A percentile compares a stretch with the other conserved stretches of the same genome.
phyloP scores from a whole-genome alignment of 805 yeast species.

The Spathaspora girioi region DNA sequence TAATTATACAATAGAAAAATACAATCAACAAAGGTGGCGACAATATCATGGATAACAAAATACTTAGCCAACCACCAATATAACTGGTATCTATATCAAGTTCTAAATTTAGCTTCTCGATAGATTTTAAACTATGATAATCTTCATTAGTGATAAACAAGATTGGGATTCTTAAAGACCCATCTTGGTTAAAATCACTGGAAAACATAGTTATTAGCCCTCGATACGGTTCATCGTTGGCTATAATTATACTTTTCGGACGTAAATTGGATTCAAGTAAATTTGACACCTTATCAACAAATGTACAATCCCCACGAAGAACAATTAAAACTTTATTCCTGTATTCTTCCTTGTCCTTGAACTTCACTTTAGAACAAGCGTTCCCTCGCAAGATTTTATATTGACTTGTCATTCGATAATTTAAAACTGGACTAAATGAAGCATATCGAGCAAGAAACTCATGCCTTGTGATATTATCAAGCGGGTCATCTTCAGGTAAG shows the following conservation, averaged over 20 bases:
- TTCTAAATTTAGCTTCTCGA: conserved; percentile 5
- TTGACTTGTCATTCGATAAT: conserved; percentile 17
- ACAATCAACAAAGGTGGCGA: conserved; percentile 41
- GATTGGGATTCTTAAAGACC: conserved; percentile 42
- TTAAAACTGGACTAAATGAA: conserved; percentile 36
- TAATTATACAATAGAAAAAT: conserved; percentile 27
- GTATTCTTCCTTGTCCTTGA: conserved; percentile 9
- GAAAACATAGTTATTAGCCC: conserved; percentile 57
- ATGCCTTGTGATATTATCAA: conserved; percentile 12
- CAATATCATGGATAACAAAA: conserved; percentile 38
- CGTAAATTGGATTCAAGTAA: conserved; percentile 31
- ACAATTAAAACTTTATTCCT: conserved; percentile 25
- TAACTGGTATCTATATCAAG: conserved; percentile 29
- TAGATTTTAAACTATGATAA: conserved; percentile 19
- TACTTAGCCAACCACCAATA: conserved; percentile 34
- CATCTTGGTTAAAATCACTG: conserved; percentile 38
- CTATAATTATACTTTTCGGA: conserved; percentile 54
- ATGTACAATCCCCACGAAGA: conserved; percentile 52
- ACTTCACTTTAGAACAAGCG: conserved; percentile 24
- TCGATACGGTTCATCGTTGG: conserved; percentile 45
- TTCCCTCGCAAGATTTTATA: conserved; percentile 24
- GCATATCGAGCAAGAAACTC: conserved; percentile 35
- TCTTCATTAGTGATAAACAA: conserved; percentile 49
- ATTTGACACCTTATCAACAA: conserved; percentile 48
- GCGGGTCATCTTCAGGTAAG: conserved; percentile 3